Evolutionary conservation across 1,139 yeast genomes (phyloP).

Genomic region (Geotrichum histeridarum): DNA sequence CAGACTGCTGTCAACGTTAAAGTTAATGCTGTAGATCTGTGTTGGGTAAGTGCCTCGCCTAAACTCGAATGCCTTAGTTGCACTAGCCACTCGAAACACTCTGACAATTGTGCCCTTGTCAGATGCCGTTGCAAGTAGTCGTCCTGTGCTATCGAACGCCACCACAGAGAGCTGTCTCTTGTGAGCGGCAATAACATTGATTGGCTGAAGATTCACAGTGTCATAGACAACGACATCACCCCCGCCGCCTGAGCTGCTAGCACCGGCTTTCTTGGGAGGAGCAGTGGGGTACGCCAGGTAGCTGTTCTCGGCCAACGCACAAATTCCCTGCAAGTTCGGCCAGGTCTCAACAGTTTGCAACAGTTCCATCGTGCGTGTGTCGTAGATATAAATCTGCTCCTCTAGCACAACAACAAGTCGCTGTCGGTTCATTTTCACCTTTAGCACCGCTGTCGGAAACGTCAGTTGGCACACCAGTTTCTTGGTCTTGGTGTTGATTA

Average conservation of each 20-base stretch:
- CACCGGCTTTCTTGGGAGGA: conserved; percentile 35
- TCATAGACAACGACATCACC: conserved; percentile 94
- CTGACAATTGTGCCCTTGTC: conserved; percentile 92
- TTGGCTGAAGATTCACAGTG: conserved; percentile 69
- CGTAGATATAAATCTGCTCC: conserved; percentile 85
- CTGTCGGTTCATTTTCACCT: conserved; percentile 69
- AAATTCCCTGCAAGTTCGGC: conserved; percentile 50
- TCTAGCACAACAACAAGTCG: conserved; percentile 73
- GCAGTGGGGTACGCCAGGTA: conserved; percentile 88
- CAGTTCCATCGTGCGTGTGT: conserved; percentile 78
- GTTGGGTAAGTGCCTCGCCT: conserved; percentile 94
- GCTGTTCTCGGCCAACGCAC: conserved; percentile 62
- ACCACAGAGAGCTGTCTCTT: conserved; percentile 81
- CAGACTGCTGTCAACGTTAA: conserved; percentile 68
- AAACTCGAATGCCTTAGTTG: conserved; percentile 79
- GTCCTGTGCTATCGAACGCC: conserved; percentile 73
- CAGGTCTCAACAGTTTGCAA: conserved; percentile 83
- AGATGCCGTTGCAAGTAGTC: conserved; percentile 84
- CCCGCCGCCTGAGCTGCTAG: conserved; percentile 38
- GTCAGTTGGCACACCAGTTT: conserved; percentile 79
- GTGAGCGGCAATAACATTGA: conserved; percentile 89
- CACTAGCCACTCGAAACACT: conserved; percentile 78
- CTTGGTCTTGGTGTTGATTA: conserved; percentile 70
- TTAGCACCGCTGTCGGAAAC: conserved; percentile 76
- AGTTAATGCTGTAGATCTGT: conserved; percentile 71